These are phyloP conservation scores for Phytophthora syringae DNA, from an alignment of 352 stramenopile genomes.

Conservation along the genomic window DNA sequence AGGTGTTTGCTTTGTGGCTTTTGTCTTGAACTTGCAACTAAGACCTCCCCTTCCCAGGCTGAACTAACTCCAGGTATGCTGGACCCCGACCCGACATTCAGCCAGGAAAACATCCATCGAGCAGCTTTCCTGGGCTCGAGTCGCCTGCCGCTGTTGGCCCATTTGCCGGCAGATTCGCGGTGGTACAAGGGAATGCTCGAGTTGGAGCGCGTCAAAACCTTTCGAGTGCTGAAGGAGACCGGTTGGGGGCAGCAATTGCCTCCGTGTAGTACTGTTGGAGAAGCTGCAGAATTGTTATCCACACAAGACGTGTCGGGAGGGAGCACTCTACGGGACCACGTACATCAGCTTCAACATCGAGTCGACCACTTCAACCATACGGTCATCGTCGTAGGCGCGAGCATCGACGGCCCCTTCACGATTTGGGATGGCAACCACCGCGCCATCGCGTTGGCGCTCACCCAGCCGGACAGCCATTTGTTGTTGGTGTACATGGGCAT, in stretches of 20 bases:
- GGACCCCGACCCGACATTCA: constrained; percentile 22
- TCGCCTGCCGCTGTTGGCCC: constrained; percentile 36
- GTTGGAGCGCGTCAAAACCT: constrained; percentile 20
- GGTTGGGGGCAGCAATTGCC: constrained; percentile 31
- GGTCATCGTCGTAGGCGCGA: constrained; percentile 31
- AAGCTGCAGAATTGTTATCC: constrained; percentile 14
- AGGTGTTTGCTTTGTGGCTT: not conserved
- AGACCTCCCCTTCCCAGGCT: constrained; percentile 10
- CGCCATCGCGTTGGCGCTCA: constrained; percentile 30
- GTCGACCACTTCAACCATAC: constrained; percentile 39
- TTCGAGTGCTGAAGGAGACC: constrained; percentile 44
- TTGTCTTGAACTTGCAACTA: constrained; percentile 1
- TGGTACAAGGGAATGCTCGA: constrained; percentile 38
- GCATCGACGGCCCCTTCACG: constrained; percentile 37
- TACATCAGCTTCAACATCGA: constrained; percentile 35
- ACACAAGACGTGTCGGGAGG: constrained; percentile 3
- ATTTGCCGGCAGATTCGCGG: constrained; percentile 33
- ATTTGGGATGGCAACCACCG: constrained; percentile 50
- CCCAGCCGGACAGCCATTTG: constrained; percentile 16
- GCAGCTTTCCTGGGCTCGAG: constrained; percentile 36
- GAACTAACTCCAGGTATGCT: constrained; percentile 35
- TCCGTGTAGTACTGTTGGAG: constrained; percentile 33
- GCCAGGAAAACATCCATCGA: constrained; percentile 37
- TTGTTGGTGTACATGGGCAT: constrained; percentile 39
- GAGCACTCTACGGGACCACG: constrained; percentile 18